Conservation (phyloP, 495 filamentous ascomycete genomes). For the Echria macrotheca region DNA sequence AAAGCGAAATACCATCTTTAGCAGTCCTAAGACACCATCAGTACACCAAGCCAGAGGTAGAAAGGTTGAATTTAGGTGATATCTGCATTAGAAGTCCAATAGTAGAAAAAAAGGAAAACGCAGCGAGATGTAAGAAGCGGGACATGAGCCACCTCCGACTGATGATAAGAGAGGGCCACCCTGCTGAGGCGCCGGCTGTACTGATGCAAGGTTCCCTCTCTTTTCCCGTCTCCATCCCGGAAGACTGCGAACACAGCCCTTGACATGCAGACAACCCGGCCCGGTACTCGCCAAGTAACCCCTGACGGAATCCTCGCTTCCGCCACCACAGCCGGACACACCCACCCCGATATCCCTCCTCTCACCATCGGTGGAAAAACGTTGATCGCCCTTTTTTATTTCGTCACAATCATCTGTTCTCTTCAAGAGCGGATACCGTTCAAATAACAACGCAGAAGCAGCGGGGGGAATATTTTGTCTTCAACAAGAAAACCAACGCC, state of each 20-base stretch:
- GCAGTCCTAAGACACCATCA: no score
- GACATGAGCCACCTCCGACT: slow-evolving; percentile 19
- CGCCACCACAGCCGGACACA: background rate
- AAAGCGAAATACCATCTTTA: no score
- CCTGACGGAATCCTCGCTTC: no score
- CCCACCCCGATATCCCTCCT: background rate
- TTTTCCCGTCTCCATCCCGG: background rate
- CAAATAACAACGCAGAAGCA: slow-evolving; percentile 26
- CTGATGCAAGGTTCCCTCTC: no score
- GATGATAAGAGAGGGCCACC: slow-evolving; percentile 6
- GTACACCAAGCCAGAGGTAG: no score
- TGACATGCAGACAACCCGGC: no score
- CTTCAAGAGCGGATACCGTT: slow-evolving; percentile 24
- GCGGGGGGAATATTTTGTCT: slow-evolving; percentile 35
- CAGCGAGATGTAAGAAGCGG: slow-evolving; percentile 28
- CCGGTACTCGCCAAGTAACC: no score
- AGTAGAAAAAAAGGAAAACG: slow-evolving; percentile 40
- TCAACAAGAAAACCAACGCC: slow-evolving; percentile 36
- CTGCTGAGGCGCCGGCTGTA: background rate
- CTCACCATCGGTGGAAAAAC: slow-evolving; percentile 5
- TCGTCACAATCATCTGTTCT: slow-evolving; percentile 24
- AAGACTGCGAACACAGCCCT: no score
- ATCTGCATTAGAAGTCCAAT: slow-evolving; percentile 53
- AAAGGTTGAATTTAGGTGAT: slow-evolving; percentile 42
- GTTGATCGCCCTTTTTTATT: slow-evolving; percentile 12